Conservation (phyloP, 306 rosid species). For the Vachellia pachyceras region DNA sequence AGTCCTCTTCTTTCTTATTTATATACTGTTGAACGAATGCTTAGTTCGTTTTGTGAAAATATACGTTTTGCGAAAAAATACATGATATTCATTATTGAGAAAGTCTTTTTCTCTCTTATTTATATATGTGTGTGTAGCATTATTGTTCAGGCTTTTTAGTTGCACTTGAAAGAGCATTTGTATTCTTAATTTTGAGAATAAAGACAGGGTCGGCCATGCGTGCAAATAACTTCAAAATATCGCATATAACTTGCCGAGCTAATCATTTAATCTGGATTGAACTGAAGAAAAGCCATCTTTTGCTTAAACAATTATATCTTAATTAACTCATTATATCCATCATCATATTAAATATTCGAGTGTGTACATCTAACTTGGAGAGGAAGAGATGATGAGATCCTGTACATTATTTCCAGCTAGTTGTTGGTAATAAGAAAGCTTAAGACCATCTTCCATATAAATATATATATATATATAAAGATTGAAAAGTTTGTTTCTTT, state of each 20-base stretch:
- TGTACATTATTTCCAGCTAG: neutral
- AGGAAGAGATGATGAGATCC: conserved; percentile 17
- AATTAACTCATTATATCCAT: neutral
- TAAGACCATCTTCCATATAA: neutral
- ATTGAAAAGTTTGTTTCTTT: conserved; percentile 17
- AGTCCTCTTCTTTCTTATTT: too few species aligned
- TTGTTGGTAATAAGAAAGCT: neutral
- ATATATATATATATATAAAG: neutral
- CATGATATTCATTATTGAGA: neutral
- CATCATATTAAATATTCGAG: neutral
- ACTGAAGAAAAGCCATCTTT: conserved; percentile 1
- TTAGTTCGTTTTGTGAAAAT: too few species aligned
- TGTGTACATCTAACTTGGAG: neutral
- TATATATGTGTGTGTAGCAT: neutral
- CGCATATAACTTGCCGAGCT: neutral
- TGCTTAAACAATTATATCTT: neutral
- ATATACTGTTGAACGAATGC: too few species aligned
- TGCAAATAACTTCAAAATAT: conserved; percentile 33
- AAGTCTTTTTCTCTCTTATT: neutral
- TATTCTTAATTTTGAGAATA: neutral
- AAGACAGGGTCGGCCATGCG: conserved; percentile 15
- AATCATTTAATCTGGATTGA: neutral
- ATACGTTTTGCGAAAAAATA: too few species aligned
- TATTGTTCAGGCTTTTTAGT: conserved; percentile 5
- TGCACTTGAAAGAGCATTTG: neutral